These are phyloP conservation scores for Cladorrhinum sp. DNA, from an alignment of 2,329 filamentous ascomycete species.

Conservation along the genomic window DNA sequence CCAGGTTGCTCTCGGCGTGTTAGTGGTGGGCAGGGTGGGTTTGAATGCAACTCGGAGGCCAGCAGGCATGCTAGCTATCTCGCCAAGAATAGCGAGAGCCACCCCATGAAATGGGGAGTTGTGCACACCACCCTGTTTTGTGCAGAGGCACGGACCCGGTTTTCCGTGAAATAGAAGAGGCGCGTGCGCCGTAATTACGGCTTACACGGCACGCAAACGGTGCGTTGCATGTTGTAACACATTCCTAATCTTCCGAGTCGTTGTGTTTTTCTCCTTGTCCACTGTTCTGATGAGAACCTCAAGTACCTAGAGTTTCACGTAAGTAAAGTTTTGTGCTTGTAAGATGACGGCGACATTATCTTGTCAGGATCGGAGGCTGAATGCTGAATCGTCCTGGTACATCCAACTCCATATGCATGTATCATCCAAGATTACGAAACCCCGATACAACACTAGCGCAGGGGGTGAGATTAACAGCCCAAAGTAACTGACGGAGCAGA, in stretches of 20 bases:
- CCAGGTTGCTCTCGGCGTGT: not conserved
- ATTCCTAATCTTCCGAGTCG: not conserved
- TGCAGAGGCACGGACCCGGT: not conserved
- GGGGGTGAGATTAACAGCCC: not conserved
- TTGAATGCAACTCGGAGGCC: not conserved
- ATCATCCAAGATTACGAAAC: not conserved
- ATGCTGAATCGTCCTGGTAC: not conserved
- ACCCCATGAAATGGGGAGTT: not conserved
- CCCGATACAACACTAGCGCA: not conserved
- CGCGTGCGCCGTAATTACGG: not conserved
- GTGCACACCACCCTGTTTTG: not conserved
- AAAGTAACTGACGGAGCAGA: not conserved
- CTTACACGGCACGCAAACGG: not conserved
- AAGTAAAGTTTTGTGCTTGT: not conserved
- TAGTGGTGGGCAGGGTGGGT: not conserved
- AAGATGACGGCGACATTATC: not conserved
- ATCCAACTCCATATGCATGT: not conserved
- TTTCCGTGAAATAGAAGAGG: not conserved
- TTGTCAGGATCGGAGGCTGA: not conserved
- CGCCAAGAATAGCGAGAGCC: not conserved
- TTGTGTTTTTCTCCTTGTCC: not conserved
- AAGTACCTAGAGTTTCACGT: not conserved
- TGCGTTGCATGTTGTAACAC: not conserved
- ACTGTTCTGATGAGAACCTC: not conserved
- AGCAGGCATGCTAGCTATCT: not conserved